Evolutionary conservation across 2,329 filamentous ascomycete species (phyloP).

Genomic region (Basipetospora chlamydospora): DNA sequence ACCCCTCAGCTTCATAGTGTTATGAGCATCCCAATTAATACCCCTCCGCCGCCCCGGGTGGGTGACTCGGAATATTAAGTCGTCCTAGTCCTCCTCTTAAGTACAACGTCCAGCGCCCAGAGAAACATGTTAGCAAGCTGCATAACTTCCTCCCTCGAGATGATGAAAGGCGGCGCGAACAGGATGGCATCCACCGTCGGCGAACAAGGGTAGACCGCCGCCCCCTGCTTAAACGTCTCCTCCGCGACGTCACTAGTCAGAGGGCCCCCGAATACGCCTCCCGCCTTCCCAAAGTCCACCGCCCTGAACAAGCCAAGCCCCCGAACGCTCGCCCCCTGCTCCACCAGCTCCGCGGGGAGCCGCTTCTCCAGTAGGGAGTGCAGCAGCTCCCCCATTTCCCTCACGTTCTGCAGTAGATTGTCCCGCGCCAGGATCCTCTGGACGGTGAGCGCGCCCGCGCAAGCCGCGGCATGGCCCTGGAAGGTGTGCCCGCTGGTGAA

Average conservation of each 20-base stretch:
- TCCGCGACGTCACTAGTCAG: slow-evolving; percentile 6
- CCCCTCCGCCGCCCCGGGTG: too few species aligned
- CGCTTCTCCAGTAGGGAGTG: slow-evolving; percentile 13
- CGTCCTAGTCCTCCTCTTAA: not conserved
- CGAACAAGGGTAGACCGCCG: slow-evolving; percentile 9
- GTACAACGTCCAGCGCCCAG: not conserved
- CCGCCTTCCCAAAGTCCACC: slow-evolving; percentile 23
- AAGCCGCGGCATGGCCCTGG: slow-evolving; percentile 23
- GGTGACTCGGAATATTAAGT: too few species aligned
- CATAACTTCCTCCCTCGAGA: slow-evolving; percentile 6
- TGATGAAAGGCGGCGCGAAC: slow-evolving; percentile 9
- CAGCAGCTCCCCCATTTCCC: slow-evolving; percentile 16
- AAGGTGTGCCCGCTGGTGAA: slow-evolving; percentile 47
- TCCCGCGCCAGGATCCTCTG: slow-evolving; percentile 22
- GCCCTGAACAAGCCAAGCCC: slow-evolving; percentile 31
- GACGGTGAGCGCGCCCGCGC: slow-evolving; percentile 23
- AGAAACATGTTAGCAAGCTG: slow-evolving; percentile 5
- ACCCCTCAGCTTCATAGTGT: too few species aligned
- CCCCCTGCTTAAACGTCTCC: slow-evolving; percentile 6
- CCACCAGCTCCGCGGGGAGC: slow-evolving; percentile 13
- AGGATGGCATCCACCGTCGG: slow-evolving; percentile 6
- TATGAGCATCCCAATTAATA: too few species aligned
- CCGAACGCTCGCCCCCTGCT: slow-evolving; percentile 23
- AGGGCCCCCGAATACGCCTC: slow-evolving; percentile 1
- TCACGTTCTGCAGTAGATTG: slow-evolving; percentile 17